A percentile compares a stretch with the other conserved stretches of the same genome.
phyloP scores from a whole-genome alignment of 2,329 filamentous ascomycete species.

The Elsinoe australis region DNA sequence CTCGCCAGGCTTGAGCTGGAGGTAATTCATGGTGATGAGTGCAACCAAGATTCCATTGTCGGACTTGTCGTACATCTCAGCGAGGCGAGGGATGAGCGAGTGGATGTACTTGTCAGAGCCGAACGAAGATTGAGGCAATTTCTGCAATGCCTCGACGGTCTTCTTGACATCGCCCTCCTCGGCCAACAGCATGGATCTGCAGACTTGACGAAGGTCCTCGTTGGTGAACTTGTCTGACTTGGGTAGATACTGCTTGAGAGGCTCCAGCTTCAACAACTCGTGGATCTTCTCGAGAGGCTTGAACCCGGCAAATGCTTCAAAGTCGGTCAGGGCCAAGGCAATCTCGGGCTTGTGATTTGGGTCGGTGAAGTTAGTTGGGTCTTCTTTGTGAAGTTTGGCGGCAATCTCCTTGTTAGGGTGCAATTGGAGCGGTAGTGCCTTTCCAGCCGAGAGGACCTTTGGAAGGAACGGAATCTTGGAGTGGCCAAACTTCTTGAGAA shows the following conservation, averaged over 20 bases:
- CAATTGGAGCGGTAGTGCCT: constrained; percentile 66
- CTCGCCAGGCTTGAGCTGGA: constrained; percentile 58
- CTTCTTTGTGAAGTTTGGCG: constrained; percentile 52
- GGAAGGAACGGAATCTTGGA: constrained; percentile 63
- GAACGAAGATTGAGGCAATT: constrained; percentile 43
- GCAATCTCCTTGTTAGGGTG: constrained; percentile 65
- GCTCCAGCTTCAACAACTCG: constrained; percentile 49
- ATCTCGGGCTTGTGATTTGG: constrained; percentile 76
- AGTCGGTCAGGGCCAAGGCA: constrained; percentile 60
- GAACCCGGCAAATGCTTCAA: constrained; percentile 70
- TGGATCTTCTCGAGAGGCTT: constrained; percentile 57
- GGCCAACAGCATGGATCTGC: constrained; percentile 48
- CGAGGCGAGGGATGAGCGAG: constrained; percentile 56
- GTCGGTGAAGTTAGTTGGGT: constrained; percentile 61
- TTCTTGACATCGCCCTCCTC: constrained; percentile 46
- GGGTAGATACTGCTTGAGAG: constrained; percentile 49
- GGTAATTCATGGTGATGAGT: constrained; percentile 65
- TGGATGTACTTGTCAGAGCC: constrained; percentile 52
- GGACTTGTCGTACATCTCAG: constrained; percentile 53
- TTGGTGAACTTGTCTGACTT: constrained; percentile 46
- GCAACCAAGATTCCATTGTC: constrained; percentile 65
- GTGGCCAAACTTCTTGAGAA: constrained; percentile 53
- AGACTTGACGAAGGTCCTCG: constrained; percentile 50
- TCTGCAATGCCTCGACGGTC: constrained; percentile 46
- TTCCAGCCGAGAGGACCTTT: constrained; percentile 68